phyloP scores from a whole-genome alignment of 345 rosid genomes.

The Cardamine occulta region DNA sequence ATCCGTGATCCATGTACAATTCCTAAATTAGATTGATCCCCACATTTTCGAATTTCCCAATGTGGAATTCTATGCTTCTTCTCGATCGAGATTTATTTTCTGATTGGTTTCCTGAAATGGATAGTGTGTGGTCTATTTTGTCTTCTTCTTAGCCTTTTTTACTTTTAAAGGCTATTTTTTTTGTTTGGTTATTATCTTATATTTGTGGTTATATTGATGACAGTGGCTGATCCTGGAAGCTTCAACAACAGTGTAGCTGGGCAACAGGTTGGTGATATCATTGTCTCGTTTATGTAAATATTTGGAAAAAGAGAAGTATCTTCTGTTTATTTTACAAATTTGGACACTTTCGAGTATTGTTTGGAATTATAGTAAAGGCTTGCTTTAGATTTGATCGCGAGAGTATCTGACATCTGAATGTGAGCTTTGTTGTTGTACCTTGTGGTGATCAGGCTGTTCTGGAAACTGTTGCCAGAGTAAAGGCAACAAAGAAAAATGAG shows the following conservation, averaged over 20 bases:
- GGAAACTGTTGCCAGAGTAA: conserved; percentile 91
- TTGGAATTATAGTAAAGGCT: neutral
- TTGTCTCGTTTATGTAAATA: neutral
- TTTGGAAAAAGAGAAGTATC: neutral
- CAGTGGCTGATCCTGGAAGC: conserved; percentile 80
- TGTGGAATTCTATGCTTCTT: conserved; percentile 9
- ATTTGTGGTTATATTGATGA: conserved; percentile 21
- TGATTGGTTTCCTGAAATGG: conserved; percentile 28
- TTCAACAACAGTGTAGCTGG: conserved; percentile 87
- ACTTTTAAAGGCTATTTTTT: neutral
- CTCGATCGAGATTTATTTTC: conserved; percentile 26
- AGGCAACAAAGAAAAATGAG: conserved; percentile 73
- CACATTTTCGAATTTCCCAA: neutral
- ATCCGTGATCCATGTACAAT: conserved; percentile 24
- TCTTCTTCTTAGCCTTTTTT: neutral
- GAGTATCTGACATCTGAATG: conserved; percentile 41
- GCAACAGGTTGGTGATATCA: conserved; percentile 60
- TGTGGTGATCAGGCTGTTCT: conserved; percentile 74
- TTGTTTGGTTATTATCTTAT: neutral
- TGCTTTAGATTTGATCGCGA: neutral
- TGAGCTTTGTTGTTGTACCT: conserved; percentile 27
- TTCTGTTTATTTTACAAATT: neutral
- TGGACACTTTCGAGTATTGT: neutral
- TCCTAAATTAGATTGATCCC: conserved; percentile 10
- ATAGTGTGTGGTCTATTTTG: neutral